Conservation (phyloP, 441 rosid genomes). For the California macrophylla region DNA sequence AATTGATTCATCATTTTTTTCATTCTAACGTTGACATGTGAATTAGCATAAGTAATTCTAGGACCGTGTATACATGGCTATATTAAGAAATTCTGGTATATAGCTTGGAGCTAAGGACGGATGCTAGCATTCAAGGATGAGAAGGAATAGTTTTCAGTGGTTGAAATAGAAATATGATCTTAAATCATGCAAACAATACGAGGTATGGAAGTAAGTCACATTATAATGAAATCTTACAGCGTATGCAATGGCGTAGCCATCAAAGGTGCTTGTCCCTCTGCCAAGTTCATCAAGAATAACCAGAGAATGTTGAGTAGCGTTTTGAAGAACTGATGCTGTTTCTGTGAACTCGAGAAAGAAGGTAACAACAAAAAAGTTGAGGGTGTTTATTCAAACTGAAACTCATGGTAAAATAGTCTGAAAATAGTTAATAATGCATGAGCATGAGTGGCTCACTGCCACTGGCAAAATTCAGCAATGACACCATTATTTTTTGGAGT, state of each 20-base stretch:
- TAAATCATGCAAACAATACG: neutral
- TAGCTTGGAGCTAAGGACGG: neutral
- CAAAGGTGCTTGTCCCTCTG: constrained; percentile 96
- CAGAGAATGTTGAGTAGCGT: constrained; percentile 83
- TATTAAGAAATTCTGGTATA: neutral
- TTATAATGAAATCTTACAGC: constrained; percentile 45
- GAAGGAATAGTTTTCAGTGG: neutral
- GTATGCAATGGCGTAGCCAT: constrained; percentile 94
- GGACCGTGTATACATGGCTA: neutral
- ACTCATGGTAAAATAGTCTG: neutral
- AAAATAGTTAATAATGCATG: neutral
- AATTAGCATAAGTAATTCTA: neutral
- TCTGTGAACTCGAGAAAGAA: constrained; percentile 86
- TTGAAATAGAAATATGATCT: neutral
- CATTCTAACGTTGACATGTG: neutral
- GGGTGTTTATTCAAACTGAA: constrained; percentile 11
- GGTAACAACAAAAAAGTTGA: constrained; percentile 32
- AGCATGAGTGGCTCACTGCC: neutral
- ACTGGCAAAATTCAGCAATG: neutral
- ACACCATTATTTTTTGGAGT: neutral
- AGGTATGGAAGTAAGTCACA: neutral
- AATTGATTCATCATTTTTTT: neutral
- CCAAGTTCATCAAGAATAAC: constrained; percentile 93
- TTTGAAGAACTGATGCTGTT: constrained; percentile 89
- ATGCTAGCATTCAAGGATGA: neutral